A percentile compares a stretch with the other conserved stretches of the same genome.
Conservation (phyloP, 1,284 basidiomycete genomes). For the Cutaneotrichosporon sp. region DNA sequence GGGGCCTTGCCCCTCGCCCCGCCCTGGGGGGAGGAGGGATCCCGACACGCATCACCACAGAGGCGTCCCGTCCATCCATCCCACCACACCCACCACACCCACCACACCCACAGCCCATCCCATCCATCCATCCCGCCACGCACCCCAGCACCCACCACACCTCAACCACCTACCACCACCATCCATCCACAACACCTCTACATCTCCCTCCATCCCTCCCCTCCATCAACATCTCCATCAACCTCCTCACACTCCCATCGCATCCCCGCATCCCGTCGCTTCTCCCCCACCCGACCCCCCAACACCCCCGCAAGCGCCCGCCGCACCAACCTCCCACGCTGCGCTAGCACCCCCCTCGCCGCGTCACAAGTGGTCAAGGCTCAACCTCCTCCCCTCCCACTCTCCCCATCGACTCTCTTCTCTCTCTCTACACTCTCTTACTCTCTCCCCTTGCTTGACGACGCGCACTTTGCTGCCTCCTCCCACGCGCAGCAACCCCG, state of each 20-base stretch:
- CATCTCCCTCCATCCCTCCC: neutral
- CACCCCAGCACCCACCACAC: too few species aligned
- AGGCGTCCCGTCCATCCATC: neutral
- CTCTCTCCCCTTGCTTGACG: neutral
- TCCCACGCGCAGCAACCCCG: neutral
- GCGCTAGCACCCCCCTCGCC: neutral
- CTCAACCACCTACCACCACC: neutral
- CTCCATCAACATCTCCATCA: constrained; percentile 1
- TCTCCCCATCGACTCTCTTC: neutral
- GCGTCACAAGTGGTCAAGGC: constrained; percentile 6
- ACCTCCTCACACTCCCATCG: neutral
- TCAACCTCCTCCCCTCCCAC: neutral
- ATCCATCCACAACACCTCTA: neutral
- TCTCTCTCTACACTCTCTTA: neutral
- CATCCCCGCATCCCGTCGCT: neutral
- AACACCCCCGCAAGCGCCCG: neutral
- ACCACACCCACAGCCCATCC: neutral
- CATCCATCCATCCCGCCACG: neutral
- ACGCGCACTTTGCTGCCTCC: neutral
- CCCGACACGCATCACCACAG: neutral
- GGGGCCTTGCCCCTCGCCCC: too few species aligned
- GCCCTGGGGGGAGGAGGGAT: too few species aligned
- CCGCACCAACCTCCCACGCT: neutral
- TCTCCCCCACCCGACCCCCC: neutral
- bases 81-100: constrained; percentile 3